Evolutionary conservation across 257 asterid genomes (phyloP).

Genomic region (Ilex asprella): DNA sequence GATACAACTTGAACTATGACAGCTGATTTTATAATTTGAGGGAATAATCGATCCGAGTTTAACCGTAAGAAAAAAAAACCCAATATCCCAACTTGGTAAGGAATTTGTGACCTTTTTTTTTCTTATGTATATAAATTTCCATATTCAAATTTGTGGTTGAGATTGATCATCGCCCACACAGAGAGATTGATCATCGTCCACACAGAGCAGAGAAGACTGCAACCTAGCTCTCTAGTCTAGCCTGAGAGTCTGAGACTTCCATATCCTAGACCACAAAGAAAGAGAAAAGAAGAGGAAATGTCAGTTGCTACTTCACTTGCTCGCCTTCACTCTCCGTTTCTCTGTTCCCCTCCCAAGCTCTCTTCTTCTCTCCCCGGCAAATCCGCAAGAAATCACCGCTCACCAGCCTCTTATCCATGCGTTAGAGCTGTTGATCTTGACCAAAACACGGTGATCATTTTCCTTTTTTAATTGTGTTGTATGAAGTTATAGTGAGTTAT

Average conservation of each 20-base stretch:
- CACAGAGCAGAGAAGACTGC: background rate
- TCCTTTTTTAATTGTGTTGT: background rate
- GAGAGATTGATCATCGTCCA: background rate
- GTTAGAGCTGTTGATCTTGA: slow-evolving; percentile 83
- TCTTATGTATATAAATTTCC: too few species aligned
- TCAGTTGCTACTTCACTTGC: slow-evolving; percentile 45
- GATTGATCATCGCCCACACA: background rate
- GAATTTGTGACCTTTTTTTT: too few species aligned
- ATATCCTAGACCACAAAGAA: background rate
- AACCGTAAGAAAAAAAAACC: too few species aligned
- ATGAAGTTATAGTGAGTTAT: background rate
- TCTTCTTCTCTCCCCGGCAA: slow-evolving; percentile 30
- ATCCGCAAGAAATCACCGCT: slow-evolving; percentile 28
- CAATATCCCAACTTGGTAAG: too few species aligned
- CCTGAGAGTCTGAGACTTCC: background rate
- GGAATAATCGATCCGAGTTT: too few species aligned
- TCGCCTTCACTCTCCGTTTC: slow-evolving; percentile 54
- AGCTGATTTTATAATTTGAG: too few species aligned
- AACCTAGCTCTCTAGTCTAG: background rate
- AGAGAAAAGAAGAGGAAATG: slow-evolving; percentile 25
- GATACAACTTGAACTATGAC: too few species aligned
- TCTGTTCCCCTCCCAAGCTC: slow-evolving; percentile 46
- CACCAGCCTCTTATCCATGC: slow-evolving; percentile 53
- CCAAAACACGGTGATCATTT: slow-evolving; percentile 68
- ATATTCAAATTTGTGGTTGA: background rate